Evolutionary conservation across 2,329 filamentous ascomycete genomes (phyloP).

Genomic region (Monilinia aucupariae): DNA sequence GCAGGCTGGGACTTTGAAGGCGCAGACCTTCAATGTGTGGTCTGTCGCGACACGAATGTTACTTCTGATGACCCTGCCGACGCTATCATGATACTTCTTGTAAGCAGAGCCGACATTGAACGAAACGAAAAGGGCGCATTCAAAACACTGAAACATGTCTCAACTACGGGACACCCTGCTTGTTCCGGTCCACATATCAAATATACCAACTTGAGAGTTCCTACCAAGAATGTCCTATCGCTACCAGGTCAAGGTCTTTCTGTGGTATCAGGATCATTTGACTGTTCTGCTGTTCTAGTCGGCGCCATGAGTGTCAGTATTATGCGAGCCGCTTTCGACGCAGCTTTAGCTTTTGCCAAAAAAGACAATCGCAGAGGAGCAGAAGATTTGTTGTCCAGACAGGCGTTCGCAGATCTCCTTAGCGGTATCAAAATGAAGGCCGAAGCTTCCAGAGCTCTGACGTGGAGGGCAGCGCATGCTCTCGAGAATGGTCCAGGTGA

Average conservation of each 20-base stretch:
- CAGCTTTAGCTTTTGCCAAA: slow-evolving; percentile 46
- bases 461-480: slow-evolving; percentile 46
- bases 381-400: slow-evolving; percentile 42
- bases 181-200: slow-evolving; percentile 45
- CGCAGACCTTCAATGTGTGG: slow-evolving; percentile 47
- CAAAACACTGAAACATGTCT: slow-evolving; percentile 42
- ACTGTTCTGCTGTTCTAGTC: slow-evolving; percentile 42
- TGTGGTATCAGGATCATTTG: slow-evolving; percentile 42
- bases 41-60: slow-evolving; percentile 39
- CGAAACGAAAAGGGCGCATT: slow-evolving; percentile 42
- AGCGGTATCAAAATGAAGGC: slow-evolving; percentile 48
- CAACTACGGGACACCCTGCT: slow-evolving; percentile 44
- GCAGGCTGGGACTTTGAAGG: slow-evolving; percentile 49
- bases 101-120: slow-evolving; percentile 45
- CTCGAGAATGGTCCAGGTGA: slow-evolving; percentile 38
- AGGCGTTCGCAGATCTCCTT: slow-evolving; percentile 46
- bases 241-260: slow-evolving; percentile 40
- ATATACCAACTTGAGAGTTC: slow-evolving; percentile 45
- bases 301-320: slow-evolving; percentile 50
- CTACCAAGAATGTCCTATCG: slow-evolving; percentile 43
- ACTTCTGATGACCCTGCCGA: slow-evolving; percentile 31
- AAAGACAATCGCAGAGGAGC: slow-evolving; percentile 42
- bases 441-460: slow-evolving; percentile 45
- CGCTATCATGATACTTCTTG: slow-evolving; percentile 45
- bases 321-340: slow-evolving; percentile 49